Base-by-base conservation (phyloP, 495 filamentous ascomycete species). In the Lophiostoma macrostomum region DNA sequence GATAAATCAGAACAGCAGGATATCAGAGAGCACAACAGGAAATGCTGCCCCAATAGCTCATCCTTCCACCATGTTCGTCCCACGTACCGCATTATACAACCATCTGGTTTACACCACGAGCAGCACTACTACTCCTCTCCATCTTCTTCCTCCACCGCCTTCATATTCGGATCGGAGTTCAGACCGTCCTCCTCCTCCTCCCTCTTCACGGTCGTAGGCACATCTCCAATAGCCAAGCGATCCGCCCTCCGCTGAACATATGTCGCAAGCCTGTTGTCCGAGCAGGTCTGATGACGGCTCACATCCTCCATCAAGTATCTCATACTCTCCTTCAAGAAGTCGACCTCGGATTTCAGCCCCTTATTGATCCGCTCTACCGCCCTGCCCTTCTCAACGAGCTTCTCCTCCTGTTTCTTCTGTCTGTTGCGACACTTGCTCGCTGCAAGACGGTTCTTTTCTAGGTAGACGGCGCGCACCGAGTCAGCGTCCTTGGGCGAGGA, bases 211-310 rank as follows among this genome's bases (percentile, higher is more conserved):
- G n/a, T n/a, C n/a, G n/a, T n/a, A n/a, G n/a, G n/a, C n/a, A n/a
- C n/a, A n/a, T n/a, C n/a, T n/a, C n/a, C n/a, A n/a, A n/a, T n/a
- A n/a, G 45, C 31, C 7, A 51, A 19, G 14, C 42, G 38, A 25
- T 56, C 36, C 12, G 53, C 53, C n/a, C 39, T 35, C 12, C 41
- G 19, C 34, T 55, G 51, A 13, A 55, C 42, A 31, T 56, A 56
- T 14, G 18, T 56, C 14, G 19, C 23, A 3, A 56, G 43, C 18
- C 44, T 25, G n/a, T 5, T 29, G 23, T 50, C 53, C 1, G 44
- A n/a, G 24, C 53, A 56, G 14, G 27, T 8, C 20, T 11, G 42
- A 37, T 56, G 53, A 10, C 18, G 8, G 8, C 29, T 28, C 12
- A 50, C 53, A 16, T 50, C 7, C 20, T 34, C 31, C 53, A 56